Base-by-base conservation (phyloP, 768 basidiomycete genomes). In the Leucocoprinus leucothites region DNA sequence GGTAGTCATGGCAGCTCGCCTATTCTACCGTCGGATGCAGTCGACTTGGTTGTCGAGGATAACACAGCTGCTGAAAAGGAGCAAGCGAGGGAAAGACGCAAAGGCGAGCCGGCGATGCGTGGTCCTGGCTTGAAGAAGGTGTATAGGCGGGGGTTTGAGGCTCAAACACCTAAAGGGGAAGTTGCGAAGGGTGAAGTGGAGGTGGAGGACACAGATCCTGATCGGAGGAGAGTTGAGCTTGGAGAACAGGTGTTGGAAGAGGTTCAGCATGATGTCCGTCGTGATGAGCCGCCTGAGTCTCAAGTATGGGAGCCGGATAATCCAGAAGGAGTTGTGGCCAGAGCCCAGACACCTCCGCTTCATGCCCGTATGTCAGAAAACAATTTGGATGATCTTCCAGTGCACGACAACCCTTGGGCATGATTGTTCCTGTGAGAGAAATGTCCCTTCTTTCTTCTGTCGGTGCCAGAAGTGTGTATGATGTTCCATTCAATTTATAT, bases 1-100 rank as follows among this genome's bases (percentile, higher is more conserved):
- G 53, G 46, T 42, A 31, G 31, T 34, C 51, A 19, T 26, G n/a
- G 40, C 19, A 24, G 14, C 11, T 65, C 70, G 4, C 67, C 70
- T 16, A 65, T 65, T 9, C 68, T 84, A 11, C 80, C 81, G 13
- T 78, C 82, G 1, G 89, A 98, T 59, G 94, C 95, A 1, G 86
- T 98, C 1, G 96, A 99, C 64, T 75, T 99, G 16, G 80, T 98
- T 3, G 84, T 95, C 0, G 89, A 90, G 63, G 88, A 87, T 63
- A 58, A 66, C 7, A 65, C 73, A 7, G 83, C 84, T 3, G 81
- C 77, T 26, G 76, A 82, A 57, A 76, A 78, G 53, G 81, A 80
- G 25, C 72, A 75, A 61, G 67, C 70, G 24, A 73, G 77, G 42
- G 84, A 86, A 58, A 71, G 85, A 36, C 67, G 80, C 51, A 82